Conservation (phyloP, 2,329 filamentous ascomycete species). For the Davidsoniella neocaledoniae region DNA sequence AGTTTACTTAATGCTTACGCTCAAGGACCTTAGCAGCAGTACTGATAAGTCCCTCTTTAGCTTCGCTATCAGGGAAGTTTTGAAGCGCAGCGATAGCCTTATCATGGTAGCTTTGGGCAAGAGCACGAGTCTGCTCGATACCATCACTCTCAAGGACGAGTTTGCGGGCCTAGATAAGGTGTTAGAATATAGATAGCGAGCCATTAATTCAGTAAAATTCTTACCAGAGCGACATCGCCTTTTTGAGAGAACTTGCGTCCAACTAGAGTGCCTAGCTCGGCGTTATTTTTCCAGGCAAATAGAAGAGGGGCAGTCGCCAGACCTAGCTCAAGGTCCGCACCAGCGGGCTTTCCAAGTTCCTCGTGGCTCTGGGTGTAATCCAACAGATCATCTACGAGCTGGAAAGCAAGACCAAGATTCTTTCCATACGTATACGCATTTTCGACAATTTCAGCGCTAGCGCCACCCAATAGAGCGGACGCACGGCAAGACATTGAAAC, state of each 20-base stretch:
- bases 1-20: constrained; percentile 53
- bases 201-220: constrained; percentile 19
- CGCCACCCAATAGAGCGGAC: constrained; percentile 67
- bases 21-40: constrained; percentile 90
- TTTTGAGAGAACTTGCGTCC: constrained; percentile 74
- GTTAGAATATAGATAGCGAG: constrained; percentile 3
- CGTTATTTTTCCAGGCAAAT: constrained; percentile 86
- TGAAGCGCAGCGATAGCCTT: constrained; percentile 74
- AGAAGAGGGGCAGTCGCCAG: constrained; percentile 84
- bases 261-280: constrained; percentile 71
- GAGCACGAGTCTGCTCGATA: constrained; percentile 75
- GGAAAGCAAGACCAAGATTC: constrained; percentile 87
- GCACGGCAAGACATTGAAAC: constrained; percentile 94
- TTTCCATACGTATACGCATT: constrained; percentile 84
- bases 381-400: constrained; percentile 93
- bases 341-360: constrained; percentile 86
- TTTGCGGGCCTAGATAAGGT: constrained; percentile 52
- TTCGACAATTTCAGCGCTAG: constrained; percentile 64
- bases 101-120: constrained; percentile 82
- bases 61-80: constrained; percentile 81
- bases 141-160: constrained; percentile 72
- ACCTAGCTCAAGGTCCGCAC: constrained; percentile 82
- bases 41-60: constrained; percentile 76
- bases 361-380: constrained; percentile 79
- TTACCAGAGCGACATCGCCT: constrained; percentile 72